These are phyloP conservation scores for Yamadazyma taylorii DNA, from an alignment of 1,139 yeast species.

Conservation along the genomic window DNA sequence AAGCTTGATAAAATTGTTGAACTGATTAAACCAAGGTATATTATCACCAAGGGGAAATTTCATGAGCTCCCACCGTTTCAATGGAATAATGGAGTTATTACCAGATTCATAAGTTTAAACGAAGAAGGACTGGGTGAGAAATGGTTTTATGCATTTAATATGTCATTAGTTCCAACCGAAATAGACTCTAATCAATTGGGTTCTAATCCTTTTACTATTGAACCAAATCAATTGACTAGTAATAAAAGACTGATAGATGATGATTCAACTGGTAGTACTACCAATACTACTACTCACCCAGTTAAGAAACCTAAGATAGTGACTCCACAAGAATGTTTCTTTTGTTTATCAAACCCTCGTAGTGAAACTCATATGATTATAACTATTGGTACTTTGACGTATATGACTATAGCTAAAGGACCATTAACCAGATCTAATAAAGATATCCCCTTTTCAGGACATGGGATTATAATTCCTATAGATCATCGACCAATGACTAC, in stretches of 20 bases:
- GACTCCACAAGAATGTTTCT: slow-evolving; percentile 66
- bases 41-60: slow-evolving; percentile 56
- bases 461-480: slow-evolving; percentile 80
- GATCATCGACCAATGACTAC: slow-evolving; percentile 61
- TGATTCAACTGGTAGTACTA: no score
- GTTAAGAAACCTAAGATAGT: slow-evolving; percentile 36
- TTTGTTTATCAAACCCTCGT: slow-evolving; percentile 80
- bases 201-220: slow-evolving; percentile 14
- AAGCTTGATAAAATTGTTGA: slow-evolving; percentile 49
- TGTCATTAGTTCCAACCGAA: slow-evolving; percentile 21
- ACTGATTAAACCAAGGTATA: slow-evolving; percentile 57
- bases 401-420: slow-evolving; percentile 83
- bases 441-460: slow-evolving; percentile 65
- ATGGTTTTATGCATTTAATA: slow-evolving; percentile 75
- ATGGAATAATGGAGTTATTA: slow-evolving; percentile 45
- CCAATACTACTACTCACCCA: no score
- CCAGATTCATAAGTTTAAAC: slow-evolving; percentile 67
- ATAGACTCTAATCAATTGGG: slow-evolving; percentile 6
- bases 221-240: neutral
- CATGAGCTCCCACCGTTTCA: slow-evolving; percentile 59
- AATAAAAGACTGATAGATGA: slow-evolving; percentile 11
- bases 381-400: slow-evolving; percentile 65
- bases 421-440: slow-evolving; percentile 61
- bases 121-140: slow-evolving; percentile 53
- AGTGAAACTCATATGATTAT: slow-evolving; percentile 80